Evolutionary conservation across 2,329 filamentous ascomycete genomes (phyloP), one percentile per base, ranked within the genome.

Genomic region (Orbilia brochopaga): DNA sequence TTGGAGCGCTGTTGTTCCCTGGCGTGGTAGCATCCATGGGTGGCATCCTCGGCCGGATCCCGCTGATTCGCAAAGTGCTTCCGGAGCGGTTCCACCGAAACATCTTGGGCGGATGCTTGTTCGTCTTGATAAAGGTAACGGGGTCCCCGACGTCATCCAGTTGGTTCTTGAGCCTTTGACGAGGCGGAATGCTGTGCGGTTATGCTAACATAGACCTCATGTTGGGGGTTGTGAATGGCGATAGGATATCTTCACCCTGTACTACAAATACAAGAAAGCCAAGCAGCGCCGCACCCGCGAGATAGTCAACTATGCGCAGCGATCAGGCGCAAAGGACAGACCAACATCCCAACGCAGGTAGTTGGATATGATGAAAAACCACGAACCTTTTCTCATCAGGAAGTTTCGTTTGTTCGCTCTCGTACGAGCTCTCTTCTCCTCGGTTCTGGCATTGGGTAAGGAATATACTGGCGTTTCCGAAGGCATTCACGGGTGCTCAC

Each of bases 21-120:
- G 87, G 86, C 10, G 86, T 97, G 50, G 92, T 91, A 0, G 90
- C 88, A 30, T 84, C 86, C 13, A 86, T 91, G 79, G 94, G 94
- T 50, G 77, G 91, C 0, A 82, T 97, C 35, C 87, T 88, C 13
- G 78, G 86, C 10, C 79, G 85, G 0, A 81, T 96, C 0, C 93
- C 93, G 50, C 61, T 74, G 17, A 69, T 77, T 56, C 73, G 76
- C 61, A 77, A 73, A 32, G 82, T 97, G 24, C 79, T 99, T 32
- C 90, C 94, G 77, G 86, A 90, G 75, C 87, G 88, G 67, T 97
- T 94, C 91, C 94, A 92, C 0, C 84, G 94, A 63, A 97, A 90
- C 77, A 82, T 99, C 1, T 84, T 94, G 0, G 94, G 94, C 0
- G 94, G 94, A 0, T 94, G 91, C 78, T 80, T 96, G 19, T 96